These are phyloP conservation scores for Fusarium chaquense DNA, from an alignment of 2,329 filamentous ascomycete species.

Conservation along the genomic window DNA sequence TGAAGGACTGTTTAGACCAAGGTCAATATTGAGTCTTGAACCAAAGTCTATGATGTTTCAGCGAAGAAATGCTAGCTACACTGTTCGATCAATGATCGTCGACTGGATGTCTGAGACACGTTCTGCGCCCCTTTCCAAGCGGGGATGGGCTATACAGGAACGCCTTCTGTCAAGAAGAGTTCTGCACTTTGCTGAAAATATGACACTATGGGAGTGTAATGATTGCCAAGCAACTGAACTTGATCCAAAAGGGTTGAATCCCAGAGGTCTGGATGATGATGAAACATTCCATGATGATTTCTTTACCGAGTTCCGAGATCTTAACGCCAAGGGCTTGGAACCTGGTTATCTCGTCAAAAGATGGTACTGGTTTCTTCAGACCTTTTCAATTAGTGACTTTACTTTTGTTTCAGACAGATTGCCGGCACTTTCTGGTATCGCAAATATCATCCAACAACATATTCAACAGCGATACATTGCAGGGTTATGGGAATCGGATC, in stretches of 20 bases:
- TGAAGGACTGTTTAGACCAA: neutral
- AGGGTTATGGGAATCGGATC: neutral
- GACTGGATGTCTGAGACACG: accelerated
- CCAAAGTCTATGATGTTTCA: neutral
- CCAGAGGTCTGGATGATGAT: neutral
- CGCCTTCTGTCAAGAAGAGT: neutral
- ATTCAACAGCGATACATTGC: neutral
- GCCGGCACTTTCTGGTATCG: neutral
- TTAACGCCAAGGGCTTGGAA: accelerated
- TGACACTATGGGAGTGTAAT: neutral
- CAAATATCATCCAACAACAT: neutral
- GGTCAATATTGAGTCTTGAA: neutral
- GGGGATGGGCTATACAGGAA: slow-evolving; percentile 4
- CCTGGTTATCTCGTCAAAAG: accelerated
- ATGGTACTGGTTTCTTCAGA: too few relatives aligned
- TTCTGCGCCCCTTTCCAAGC: neutral
- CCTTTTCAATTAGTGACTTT: too few relatives aligned
- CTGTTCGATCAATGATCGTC: accelerated
- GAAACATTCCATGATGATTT: too few relatives aligned
- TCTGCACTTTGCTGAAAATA: neutral
- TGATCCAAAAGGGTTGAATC: neutral
- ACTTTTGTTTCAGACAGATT: slow-evolving; percentile 1
- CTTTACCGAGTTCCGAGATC: too few relatives aligned
- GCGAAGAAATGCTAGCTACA: accelerated
- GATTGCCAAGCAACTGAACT: neutral